These are phyloP conservation scores for Cladosporium velox DNA, from an alignment of 2,329 filamentous ascomycete genomes.

Conservation along the genomic window DNA sequence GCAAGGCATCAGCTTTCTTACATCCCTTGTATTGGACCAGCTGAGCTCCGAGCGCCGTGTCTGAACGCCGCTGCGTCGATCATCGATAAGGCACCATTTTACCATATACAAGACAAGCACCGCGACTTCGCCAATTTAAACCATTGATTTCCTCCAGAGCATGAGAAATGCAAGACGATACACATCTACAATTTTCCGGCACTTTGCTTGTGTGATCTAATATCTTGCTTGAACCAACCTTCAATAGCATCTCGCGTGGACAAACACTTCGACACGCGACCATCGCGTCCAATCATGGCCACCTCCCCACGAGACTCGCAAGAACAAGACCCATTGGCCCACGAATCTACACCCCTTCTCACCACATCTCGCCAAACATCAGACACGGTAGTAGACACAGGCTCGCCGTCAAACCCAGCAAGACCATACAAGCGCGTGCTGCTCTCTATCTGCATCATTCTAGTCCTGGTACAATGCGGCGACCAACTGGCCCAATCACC, in stretches of 20 bases:
- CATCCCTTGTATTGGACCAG: not conserved
- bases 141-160: not conserved
- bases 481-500: slow-evolving; percentile 45
- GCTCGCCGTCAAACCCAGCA: not conserved
- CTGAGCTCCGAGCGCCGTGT: not conserved
- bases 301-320: not conserved
- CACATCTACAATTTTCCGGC: not conserved
- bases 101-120: not conserved
- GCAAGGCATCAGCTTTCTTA: not conserved
- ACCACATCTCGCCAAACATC: not conserved
- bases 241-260: not conserved
- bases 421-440: slow-evolving; percentile 9
- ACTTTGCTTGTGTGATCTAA: not conserved
- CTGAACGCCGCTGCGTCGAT: not conserved
- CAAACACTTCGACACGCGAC: not conserved
- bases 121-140: not conserved
- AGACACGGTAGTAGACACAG: not conserved
- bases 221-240: not conserved
- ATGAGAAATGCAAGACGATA: not conserved
- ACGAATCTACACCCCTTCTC: slow-evolving; percentile 11
- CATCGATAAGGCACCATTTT: not conserved
- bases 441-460: slow-evolving; percentile 3
- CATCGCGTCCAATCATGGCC: not conserved
- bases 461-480: slow-evolving; percentile 29
- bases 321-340: not conserved